Conservation (phyloP, 2,329 filamentous ascomycete genomes). For the Periglandula ipomoeae region DNA sequence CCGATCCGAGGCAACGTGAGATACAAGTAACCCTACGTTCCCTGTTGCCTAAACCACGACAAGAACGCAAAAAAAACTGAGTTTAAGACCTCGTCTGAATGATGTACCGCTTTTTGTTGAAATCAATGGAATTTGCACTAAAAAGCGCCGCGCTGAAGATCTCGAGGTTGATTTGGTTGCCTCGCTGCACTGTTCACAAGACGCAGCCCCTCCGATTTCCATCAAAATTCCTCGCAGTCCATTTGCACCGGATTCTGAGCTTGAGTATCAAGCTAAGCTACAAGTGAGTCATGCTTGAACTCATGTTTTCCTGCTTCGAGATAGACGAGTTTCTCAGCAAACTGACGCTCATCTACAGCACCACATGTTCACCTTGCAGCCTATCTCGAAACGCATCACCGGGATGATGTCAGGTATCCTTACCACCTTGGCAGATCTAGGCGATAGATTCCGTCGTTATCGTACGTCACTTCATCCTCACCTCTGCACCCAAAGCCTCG, state of each 20-base stretch:
- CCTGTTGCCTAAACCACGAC: not conserved
- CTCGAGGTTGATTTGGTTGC: slow-evolving; percentile 22
- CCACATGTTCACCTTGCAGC: slow-evolving; percentile 15
- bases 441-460: slow-evolving; percentile 16
- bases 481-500: not conserved
- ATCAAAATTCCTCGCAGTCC: slow-evolving; percentile 7
- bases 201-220: not conserved
- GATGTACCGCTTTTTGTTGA: slow-evolving; percentile 7
- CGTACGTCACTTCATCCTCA: slow-evolving; percentile 10
- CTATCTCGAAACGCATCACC: slow-evolving; percentile 14
- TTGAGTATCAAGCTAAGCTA: not conserved
- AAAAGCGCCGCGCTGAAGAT: slow-evolving; percentile 21
- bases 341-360: slow-evolving; percentile 3
- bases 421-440: slow-evolving; percentile 17
- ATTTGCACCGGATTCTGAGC: slow-evolving; percentile 1
- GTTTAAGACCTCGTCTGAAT: too few species aligned
- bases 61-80: too few species aligned
- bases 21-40: slow-evolving; percentile 1
- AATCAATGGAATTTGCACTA: slow-evolving; percentile 20
- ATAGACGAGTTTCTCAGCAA: not conserved
- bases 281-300: not conserved
- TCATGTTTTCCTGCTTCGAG: too few species aligned
- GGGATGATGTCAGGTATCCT: slow-evolving; percentile 21
- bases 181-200: slow-evolving; percentile 10
- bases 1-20: not conserved